A percentile compares a stretch with the other conserved stretches of the same genome.
Conservation (phyloP, 2,329 filamentous ascomycete genomes). For the Metarhizium humberi region DNA sequence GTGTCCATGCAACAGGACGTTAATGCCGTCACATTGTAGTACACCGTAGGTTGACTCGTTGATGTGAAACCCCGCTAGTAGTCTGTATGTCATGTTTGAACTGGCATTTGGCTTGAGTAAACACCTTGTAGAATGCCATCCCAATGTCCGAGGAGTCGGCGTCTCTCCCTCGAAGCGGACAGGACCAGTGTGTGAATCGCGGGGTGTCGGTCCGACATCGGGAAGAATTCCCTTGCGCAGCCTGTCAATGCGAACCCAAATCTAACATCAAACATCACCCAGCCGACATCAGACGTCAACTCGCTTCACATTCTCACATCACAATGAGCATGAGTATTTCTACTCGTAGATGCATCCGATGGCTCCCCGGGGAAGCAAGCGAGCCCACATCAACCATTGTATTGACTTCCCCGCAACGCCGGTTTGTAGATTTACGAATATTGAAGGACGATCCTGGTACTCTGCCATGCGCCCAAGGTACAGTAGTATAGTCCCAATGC, state of each 20-base stretch:
- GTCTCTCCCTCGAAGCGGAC: background rate
- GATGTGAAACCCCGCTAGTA: no score
- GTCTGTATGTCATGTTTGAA: no score
- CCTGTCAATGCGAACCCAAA: background rate
- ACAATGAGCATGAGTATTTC: constrained; percentile 42
- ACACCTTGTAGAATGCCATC: no score
- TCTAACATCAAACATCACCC: background rate
- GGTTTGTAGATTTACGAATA: constrained; percentile 55
- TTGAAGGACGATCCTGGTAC: constrained; percentile 18
- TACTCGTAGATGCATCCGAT: constrained; percentile 48
- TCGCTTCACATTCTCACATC: background rate
- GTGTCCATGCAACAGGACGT: no score
- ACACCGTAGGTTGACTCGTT: no score
- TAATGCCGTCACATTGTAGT: background rate
- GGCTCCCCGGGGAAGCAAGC: constrained; percentile 38
- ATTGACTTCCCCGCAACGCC: constrained; percentile 46
- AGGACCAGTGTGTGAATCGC: background rate
- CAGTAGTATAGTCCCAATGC: background rate
- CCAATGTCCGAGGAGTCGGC: no score
- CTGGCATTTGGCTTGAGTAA: no score
- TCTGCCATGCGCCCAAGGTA: background rate
- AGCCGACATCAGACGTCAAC: background rate
- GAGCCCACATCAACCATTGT: constrained; percentile 59
- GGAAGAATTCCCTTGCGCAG: background rate
- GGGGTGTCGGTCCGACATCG: background rate